These are phyloP conservation scores for Biscogniauxia sp. DNA, from an alignment of 2,329 filamentous ascomycete genomes.

Conservation along the genomic window DNA sequence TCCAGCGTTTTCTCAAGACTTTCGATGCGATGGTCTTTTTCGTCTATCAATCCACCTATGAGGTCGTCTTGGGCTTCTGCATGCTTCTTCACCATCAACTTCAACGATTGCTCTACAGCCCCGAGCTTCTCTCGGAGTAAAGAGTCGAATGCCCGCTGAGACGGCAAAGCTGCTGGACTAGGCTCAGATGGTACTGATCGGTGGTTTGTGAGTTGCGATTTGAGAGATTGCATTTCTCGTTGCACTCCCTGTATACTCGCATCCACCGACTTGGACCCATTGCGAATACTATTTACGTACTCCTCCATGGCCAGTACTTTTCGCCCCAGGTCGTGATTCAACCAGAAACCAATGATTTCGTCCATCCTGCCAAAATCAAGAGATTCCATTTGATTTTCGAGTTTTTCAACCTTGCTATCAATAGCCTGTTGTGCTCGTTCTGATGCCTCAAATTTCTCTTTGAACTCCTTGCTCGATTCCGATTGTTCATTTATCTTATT, in stretches of 20 bases:
- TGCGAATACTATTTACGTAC: background rate
- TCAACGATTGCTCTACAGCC: constrained; percentile 3
- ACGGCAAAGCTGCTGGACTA: background rate
- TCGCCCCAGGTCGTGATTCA: constrained; percentile 14
- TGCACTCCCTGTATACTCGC: background rate
- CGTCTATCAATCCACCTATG: constrained; percentile 19
- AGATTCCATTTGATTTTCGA: constrained; percentile 10
- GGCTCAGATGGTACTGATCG: background rate
- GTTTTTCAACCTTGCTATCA: constrained; percentile 8
- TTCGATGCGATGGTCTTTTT: constrained; percentile 1
- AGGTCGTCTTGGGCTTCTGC: constrained; percentile 11
- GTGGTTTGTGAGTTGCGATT: background rate
- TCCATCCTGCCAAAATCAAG: constrained; percentile 18
- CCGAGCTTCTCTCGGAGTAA: constrained; percentile 3
- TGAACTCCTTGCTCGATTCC: background rate
- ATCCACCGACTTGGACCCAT: constrained; percentile 9
- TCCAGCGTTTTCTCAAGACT: constrained; percentile 4
- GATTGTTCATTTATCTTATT: background rate
- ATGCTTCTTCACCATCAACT: background rate
- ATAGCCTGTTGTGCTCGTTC: background rate
- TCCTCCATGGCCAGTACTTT: constrained; percentile 12
- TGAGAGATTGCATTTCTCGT: background rate
- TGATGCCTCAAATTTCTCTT: background rate
- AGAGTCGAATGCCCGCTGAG: background rate
- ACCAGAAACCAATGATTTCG: constrained; percentile 16